Evolutionary conservation across 768 basidiomycete species (phyloP), one percentile per base, ranked within the genome.

Genomic region (Phlegmacium glaucopus): DNA sequence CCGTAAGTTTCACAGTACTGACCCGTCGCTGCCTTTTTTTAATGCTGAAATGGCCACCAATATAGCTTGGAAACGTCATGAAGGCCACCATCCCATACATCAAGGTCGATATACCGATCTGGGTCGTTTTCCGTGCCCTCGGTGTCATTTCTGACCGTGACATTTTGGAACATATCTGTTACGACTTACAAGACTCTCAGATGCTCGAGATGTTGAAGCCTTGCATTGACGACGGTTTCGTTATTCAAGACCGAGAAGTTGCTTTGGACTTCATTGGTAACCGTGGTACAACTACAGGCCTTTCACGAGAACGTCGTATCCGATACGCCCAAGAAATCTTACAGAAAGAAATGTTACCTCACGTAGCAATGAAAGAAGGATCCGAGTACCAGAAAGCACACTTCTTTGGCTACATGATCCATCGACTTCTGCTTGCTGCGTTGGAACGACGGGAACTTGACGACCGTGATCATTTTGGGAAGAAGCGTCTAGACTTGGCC

Each of bases 381-480:
- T 93, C 92, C 6, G 92, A 95, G 68, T 93, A 90, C 18, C 96
- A 96, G 74, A 99, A 99, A 67, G 96, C 96, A 1, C 98, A 94
- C 69, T 99, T 98, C 79, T 93, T 98, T 53, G 96, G 96, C 9
- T 98, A 98, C 69, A 99, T 99, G 95, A 92, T 97, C 27, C 95
- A 98, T 68, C 87, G 96, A 51, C 77, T 99, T 22, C 72, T 97
- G 0, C 80, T 96, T 15, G 96, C 96, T 17, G 94, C 94, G 10
- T 67, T 99, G 57, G 94, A 97, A 63, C 78, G 96, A 38, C 78
- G 96, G 57, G 96, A 99, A 59, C 75, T 99, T 18, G 96, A 99
- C 63, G 96, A 99, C 69, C 91, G 96, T 72, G 96, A 99, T 71
- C 96, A 99, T 68, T 98, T 98, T 56, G 96, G 96, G 44, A 97